Conservation (phyloP, 345 rosid species). For the Mallotus nudiflorus region DNA sequence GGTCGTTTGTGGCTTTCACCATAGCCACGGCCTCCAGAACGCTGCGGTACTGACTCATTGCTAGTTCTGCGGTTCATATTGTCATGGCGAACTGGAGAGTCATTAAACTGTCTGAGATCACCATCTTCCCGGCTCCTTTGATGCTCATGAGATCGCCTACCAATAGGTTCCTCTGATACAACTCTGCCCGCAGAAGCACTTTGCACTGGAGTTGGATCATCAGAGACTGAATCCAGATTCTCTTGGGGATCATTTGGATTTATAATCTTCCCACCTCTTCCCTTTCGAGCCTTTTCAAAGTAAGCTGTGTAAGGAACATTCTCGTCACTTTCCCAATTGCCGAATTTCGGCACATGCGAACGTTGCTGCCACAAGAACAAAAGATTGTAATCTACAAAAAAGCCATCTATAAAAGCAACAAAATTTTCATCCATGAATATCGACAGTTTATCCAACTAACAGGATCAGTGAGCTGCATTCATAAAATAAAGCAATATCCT, state of each 20-base stretch:
- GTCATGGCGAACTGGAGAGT: constrained; percentile 50
- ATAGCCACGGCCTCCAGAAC: constrained; percentile 49
- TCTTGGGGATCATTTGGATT: constrained; percentile 84
- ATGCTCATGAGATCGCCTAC: constrained; percentile 41
- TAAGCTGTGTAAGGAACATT: constrained; percentile 85
- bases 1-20: constrained; percentile 48
- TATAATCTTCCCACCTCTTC: constrained; percentile 48
- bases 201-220: constrained; percentile 35
- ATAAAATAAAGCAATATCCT: background rate
- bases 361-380: constrained; percentile 50
- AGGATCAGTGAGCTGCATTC: background rate
- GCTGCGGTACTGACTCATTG: constrained; percentile 40
- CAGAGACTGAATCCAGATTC: constrained; percentile 42
- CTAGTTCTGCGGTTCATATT: constrained; percentile 35
- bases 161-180: constrained; percentile 42
- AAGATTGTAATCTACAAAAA: constrained; percentile 20
- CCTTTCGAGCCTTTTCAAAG: constrained; percentile 81
- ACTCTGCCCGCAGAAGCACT: constrained; percentile 46
- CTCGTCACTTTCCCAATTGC: constrained; percentile 83
- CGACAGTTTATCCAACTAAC: background rate
- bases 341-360: constrained; percentile 77
- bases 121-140: constrained; percentile 45
- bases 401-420: background rate
- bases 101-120: constrained; percentile 38
- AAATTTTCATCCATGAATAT: background rate